Base-by-base conservation (phyloP, 2,329 filamentous ascomycete species). In the Xylaria sp. region DNA sequence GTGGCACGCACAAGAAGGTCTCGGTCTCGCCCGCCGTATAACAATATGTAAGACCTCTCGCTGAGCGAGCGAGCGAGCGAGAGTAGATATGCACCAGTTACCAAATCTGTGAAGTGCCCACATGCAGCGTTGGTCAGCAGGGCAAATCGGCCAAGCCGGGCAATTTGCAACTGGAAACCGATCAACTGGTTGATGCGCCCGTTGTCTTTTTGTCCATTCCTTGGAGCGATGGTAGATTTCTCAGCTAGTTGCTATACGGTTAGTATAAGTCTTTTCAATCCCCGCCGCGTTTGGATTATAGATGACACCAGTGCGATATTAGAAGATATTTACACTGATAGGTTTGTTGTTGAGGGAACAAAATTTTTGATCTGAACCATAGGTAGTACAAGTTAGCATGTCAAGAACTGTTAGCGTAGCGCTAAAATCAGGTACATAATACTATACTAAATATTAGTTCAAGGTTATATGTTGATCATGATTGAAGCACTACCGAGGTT, bases 41-140 rank as follows among this genome's bases (percentile, higher is more conserved):
- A 26, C 11, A 44, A 44, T 20, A 58, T 46, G 40, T 49, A 40
- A 62, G 49, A 58, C 59, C 17, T 38, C 40, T 59, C 63, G 63
- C 58, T 59, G 53, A 68, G 66, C 58, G 66, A 65, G 57, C 58
- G 66, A 65, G 57, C 31, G 31, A 33, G 33, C 33, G 7, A 33
- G 33, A 33, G 33, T 49, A 26, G 61, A 36, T 6, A 65, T 65
- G 63, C 56, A 65, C 53, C 61, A 59, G 26, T 64, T 54, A 38
- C 51, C 61, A 53, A 26, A 36, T 66, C 20, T 36, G 48, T 65
- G 46, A 46, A 28, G 44, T 62, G 63, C 59, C 61, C 68, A 71
- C 65, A 68, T 71, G 68, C 62, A 68, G 61, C 51, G 63, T 40
- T 65, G 65, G 66, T 71, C 68, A 68, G 68, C 66, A 68, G 68